Conservation (phyloP, 495 filamentous ascomycete species). For the Astrocystis sublimbata region DNA sequence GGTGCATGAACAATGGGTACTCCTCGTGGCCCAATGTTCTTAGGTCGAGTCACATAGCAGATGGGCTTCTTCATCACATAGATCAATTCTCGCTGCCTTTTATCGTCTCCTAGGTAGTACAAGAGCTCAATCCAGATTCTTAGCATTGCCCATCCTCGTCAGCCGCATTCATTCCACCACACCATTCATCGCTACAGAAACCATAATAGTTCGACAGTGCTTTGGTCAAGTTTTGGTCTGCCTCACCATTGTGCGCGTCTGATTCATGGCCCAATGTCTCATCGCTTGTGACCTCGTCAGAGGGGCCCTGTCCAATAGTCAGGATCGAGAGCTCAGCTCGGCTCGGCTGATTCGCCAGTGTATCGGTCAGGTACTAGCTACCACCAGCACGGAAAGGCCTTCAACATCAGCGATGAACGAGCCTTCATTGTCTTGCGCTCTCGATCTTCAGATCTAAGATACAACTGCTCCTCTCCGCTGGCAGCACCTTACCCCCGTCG, state of each 20-base stretch:
- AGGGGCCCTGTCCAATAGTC: too few species aligned
- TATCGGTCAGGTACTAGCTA: not conserved
- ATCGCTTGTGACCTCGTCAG: not conserved
- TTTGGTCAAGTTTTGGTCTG: not conserved
- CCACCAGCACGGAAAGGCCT: not conserved
- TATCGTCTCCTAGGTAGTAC: not conserved
- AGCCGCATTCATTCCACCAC: not conserved
- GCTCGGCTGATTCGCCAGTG: not conserved
- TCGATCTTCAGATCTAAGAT: conserved; percentile 15
- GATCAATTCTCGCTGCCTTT: not conserved
- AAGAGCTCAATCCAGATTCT: not conserved
- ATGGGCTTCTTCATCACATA: too few species aligned
- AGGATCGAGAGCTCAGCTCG: too few species aligned
- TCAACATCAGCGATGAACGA: conserved; percentile 15
- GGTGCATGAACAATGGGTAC: too few species aligned
- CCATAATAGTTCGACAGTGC: not conserved
- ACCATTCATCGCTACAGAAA: not conserved
- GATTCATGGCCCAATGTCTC: too few species aligned
- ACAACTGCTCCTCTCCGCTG: conserved; percentile 15
- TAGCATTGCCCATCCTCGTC: not conserved
- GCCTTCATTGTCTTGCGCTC: conserved; percentile 19
- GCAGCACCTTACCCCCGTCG: conserved; percentile 8
- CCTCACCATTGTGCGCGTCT: not conserved
- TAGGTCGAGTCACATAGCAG: too few species aligned
- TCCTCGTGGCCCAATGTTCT: too few species aligned